These are phyloP conservation scores for Phoenix roebelenii DNA, from an alignment of 176 grass and related monocot species.

Conservation along the genomic window DNA sequence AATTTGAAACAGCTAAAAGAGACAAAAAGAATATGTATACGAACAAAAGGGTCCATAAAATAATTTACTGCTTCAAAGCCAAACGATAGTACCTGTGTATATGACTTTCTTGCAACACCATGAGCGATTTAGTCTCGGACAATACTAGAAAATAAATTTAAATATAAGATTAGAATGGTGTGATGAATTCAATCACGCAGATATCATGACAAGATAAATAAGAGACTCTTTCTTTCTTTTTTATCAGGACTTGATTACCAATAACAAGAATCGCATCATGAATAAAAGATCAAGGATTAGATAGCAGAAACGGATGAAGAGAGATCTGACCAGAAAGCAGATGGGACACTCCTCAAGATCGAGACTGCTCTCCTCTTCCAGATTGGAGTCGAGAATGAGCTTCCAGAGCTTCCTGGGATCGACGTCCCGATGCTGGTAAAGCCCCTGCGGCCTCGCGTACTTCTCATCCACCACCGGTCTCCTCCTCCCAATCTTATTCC, in stretches of 20 bases:
- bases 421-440: constrained; percentile 79
- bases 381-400: constrained; percentile 93
- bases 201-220: neutral
- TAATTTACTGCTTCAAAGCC: neutral
- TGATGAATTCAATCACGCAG: neutral
- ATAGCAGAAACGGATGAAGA: neutral
- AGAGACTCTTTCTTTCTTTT: neutral
- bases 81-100: constrained; percentile 59
- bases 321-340: constrained; percentile 75
- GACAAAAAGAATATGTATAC: neutral
- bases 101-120: constrained; percentile 88
- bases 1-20: constrained; percentile 12
- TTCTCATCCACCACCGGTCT: constrained; percentile 79
- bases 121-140: constrained; percentile 90
- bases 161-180: constrained; percentile 10
- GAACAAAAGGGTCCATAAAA: neutral
- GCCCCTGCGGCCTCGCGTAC: constrained; percentile 82
- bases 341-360: constrained; percentile 97
- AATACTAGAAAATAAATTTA: constrained; percentile 49
- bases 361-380: constrained; percentile 45
- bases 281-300: neutral
- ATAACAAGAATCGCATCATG: neutral
- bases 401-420: constrained; percentile 94
- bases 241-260: too few species aligned
- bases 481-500: constrained; percentile 78